Evolutionary conservation across 208 protist genomes (phyloP).

Genomic region (Leishmania amazonensis): DNA sequence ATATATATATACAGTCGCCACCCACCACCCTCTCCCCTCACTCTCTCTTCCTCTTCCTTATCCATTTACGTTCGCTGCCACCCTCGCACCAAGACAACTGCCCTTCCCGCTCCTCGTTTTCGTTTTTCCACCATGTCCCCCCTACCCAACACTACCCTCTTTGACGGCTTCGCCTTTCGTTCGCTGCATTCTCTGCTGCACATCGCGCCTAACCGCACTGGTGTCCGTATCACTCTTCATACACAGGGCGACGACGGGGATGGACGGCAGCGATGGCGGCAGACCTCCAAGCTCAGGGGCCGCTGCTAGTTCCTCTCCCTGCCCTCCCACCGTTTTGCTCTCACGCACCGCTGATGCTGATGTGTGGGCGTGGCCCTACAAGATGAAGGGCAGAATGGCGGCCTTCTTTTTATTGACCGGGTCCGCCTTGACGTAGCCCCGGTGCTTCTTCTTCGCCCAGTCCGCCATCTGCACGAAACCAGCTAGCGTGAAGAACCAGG

Average conservation of each 20-base stretch:
- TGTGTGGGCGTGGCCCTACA: constrained; percentile 28
- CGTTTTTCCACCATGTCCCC: background rate
- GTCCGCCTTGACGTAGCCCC: constrained; percentile 81
- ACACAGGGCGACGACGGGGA: background rate
- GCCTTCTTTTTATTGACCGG: constrained; percentile 73
- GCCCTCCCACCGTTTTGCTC: background rate
- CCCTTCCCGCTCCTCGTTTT: background rate
- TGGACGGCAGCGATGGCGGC: background rate
- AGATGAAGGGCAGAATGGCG: constrained; percentile 85
- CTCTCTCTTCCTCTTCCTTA: background rate
- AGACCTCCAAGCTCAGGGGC: background rate
- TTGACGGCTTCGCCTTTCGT: background rate
- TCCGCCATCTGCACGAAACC: constrained; percentile 87
- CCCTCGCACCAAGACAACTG: background rate
- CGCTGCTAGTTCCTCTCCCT: background rate
- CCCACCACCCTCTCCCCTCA: background rate
- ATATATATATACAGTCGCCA: background rate
- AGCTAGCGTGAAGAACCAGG: constrained; percentile 81
- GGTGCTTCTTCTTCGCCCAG: constrained; percentile 90
- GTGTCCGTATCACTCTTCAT: background rate
- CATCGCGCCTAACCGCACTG: no score
- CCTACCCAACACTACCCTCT: background rate
- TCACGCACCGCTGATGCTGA: background rate
- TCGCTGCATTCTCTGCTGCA: background rate
- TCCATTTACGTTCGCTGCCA: background rate